A percentile compares a stretch with the other conserved stretches of the same genome.
These are phyloP conservation scores for Solanum chmielewskii DNA, from an alignment of 257 asterid species.

Conservation along the genomic window DNA sequence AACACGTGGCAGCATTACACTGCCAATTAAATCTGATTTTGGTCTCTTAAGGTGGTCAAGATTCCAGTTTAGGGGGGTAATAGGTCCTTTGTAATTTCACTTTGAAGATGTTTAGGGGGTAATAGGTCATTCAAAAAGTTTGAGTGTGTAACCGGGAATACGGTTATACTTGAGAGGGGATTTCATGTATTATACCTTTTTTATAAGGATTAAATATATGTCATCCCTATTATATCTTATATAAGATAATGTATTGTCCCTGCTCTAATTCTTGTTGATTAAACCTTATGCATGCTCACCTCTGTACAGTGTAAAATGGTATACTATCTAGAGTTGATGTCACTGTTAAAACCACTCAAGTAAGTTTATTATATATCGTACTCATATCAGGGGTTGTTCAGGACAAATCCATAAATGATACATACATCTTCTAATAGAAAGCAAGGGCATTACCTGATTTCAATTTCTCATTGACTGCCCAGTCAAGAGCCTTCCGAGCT, in stretches of 20 bases:
- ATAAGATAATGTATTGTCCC: background rate
- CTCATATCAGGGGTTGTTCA: background rate
- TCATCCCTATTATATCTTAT: background rate
- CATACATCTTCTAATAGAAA: background rate
- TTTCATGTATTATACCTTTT: background rate
- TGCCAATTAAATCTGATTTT: background rate
- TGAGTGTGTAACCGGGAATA: background rate
- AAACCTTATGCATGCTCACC: background rate
- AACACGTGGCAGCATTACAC: background rate
- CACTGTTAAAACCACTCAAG: background rate
- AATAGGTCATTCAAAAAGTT: background rate
- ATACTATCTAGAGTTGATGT: background rate
- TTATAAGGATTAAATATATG: background rate
- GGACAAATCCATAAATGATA: background rate
- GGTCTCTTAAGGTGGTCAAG: background rate
- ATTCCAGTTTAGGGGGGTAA: background rate
- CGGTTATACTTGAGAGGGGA: background rate
- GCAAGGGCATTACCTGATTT: slow-evolving; percentile 51
- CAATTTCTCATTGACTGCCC: slow-evolving; percentile 78
- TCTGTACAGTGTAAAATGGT: background rate
- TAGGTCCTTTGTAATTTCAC: background rate
- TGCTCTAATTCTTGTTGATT: background rate
- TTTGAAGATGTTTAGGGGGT: background rate
- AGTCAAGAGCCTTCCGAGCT: slow-evolving; percentile 84
- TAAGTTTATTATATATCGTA: background rate